Evolutionary conservation across 164 flowering plant species (phyloP).

Genomic region (Platanus orientalis): DNA sequence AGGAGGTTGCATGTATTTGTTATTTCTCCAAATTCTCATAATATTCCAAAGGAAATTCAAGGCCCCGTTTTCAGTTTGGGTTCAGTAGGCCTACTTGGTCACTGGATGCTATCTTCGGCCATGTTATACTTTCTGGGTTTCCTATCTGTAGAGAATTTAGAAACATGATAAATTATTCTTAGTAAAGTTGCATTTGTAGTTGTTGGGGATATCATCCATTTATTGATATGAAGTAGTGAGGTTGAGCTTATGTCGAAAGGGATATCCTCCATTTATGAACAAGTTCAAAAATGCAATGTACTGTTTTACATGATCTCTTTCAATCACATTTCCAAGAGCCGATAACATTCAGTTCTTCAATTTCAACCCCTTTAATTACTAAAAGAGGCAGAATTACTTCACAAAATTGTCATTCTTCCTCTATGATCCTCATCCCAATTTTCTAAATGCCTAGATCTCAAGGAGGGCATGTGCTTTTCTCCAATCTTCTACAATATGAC

Average conservation of each 20-base stretch:
- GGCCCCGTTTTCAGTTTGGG: slow-evolving; percentile 4
- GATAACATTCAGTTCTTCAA: no score
- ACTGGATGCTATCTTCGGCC: neutral
- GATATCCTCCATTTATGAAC: no score
- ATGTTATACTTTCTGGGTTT: neutral
- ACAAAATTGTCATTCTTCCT: no score
- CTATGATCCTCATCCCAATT: no score
- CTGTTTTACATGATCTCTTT: no score
- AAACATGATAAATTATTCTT: neutral
- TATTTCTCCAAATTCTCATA: neutral
- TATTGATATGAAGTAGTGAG: neutral
- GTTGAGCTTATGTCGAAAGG: neutral
- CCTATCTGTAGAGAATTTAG: neutral
- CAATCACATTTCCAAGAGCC: no score
- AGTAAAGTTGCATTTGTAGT: neutral
- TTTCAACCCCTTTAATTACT: no score
- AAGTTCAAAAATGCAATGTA: no score
- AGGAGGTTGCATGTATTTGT: neutral
- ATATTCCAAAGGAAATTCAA: neutral
- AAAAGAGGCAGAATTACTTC: no score
- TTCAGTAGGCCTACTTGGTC: neutral
- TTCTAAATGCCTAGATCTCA: no score
- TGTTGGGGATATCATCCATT: neutral
- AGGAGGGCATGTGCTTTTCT: no score
- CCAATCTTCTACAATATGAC: no score